phyloP scores from a whole-genome alignment of 768 basidiomycete species.

The Hygrophoropsis aurantiaca region DNA sequence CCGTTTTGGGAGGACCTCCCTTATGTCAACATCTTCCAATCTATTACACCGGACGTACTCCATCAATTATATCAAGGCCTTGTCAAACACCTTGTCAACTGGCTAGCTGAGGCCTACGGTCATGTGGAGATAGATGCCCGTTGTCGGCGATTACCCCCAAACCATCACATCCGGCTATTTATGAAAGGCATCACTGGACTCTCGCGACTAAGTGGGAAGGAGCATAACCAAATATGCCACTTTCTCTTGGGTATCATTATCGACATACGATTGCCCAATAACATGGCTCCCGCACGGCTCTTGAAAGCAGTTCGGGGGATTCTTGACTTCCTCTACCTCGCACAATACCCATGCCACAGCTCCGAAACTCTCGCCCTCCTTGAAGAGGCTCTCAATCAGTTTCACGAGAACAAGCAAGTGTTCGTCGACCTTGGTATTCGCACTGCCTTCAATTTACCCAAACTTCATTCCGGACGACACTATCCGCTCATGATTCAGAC shows the following conservation, averaged over 20 bases:
- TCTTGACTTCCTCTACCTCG: conserved; percentile 39
- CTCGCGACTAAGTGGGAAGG: conserved; percentile 31
- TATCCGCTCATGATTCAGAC: conserved; percentile 15
- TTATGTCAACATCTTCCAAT: conserved; percentile 18
- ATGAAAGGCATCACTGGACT: conserved; percentile 34
- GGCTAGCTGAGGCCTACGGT: conserved; percentile 26
- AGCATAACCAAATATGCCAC: conserved; percentile 34
- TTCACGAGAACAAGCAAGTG: conserved; percentile 35
- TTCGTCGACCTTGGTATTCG: conserved; percentile 23
- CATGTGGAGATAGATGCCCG: conserved; percentile 36
- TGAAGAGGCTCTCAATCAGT: conserved; percentile 24
- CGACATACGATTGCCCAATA: conserved; percentile 13
- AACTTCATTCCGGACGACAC: conserved; percentile 25
- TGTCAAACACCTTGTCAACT: conserved; percentile 32
- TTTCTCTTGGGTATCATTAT: conserved; percentile 32
- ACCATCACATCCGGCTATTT: conserved; percentile 35
- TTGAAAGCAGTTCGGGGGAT: conserved; percentile 23
- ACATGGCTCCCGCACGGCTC: conserved; percentile 1
- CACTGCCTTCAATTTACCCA: conserved; percentile 23
- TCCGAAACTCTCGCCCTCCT: conserved; percentile 26
- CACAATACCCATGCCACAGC: conserved; percentile 35
- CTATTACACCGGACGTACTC: conserved; percentile 32
- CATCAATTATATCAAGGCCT: conserved; percentile 37
- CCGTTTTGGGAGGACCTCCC: conserved; percentile 28
- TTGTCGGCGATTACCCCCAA: conserved; percentile 30